Base-by-base conservation (phyloP, 2,329 filamentous ascomycete genomes). In the Exutisphaerella laricina region DNA sequence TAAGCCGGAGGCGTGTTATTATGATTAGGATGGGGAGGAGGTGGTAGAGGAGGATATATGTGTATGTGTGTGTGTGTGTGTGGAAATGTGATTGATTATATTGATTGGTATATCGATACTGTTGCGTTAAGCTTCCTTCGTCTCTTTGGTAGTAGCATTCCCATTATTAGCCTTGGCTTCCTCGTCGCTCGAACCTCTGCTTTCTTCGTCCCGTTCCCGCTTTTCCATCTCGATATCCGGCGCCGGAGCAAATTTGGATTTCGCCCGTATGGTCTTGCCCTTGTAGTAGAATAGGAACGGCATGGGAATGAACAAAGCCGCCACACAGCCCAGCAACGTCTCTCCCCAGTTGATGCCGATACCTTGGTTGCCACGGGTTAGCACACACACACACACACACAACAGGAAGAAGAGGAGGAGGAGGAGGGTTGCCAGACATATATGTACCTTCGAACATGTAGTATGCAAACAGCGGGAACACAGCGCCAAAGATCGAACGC, bases 381-480 rank as follows among this genome's bases (percentile, higher is more conserved):
- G n/a, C n/a, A n/a, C n/a, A n/a, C n/a, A n/a, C n/a, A n/a, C n/a
- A n/a, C n/a, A n/a, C n/a, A n/a, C n/a, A n/a, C n/a, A n/a, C n/a
- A n/a, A n/a, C n/a, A n/a, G n/a, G n/a, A n/a, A n/a, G n/a, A n/a
- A n/a, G n/a, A n/a, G n/a, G n/a, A n/a, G n/a, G n/a, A n/a, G n/a
- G n/a, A n/a, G n/a, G n/a, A n/a, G n/a, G n/a, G n/a, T n/a, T n/a
- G n/a, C n/a, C n/a, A n/a, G n/a, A n/a, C n/a, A n/a, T n/a, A 42
- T 22, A 44, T 32, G 13, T 38, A 75, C 65, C 0, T 26, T 52
- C 37, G 29, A 55, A 48, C 41, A 59, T 59, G 39, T 55, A 56
- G 9, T 49, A 71, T 0, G 73, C 70, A 53, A 78, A 78, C 0
- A 78, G 67, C 0, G 75, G 75, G 54, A 77, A 76, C 3, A 66